Conservation (phyloP, 148 eudicot genomes). For the Rhododendron henanense region DNA sequence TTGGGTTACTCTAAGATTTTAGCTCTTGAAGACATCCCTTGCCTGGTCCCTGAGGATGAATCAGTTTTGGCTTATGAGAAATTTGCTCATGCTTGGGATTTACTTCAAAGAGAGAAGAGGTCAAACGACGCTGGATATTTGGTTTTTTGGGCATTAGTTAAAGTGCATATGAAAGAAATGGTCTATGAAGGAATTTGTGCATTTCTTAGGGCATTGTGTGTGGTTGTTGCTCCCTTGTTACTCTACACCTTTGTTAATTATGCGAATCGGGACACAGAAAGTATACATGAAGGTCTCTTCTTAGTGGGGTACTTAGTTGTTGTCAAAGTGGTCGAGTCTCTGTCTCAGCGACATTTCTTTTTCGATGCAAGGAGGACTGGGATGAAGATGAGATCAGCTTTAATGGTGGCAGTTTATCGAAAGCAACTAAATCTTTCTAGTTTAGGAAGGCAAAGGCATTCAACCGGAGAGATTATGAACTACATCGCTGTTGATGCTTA, state of each 20-base stretch:
- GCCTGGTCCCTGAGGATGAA: constrained; percentile 51
- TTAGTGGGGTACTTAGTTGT: constrained; percentile 44
- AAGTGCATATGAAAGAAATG: constrained; percentile 45
- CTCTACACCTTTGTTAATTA: constrained; percentile 57
- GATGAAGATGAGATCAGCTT: constrained; percentile 62
- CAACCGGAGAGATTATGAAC: constrained; percentile 58
- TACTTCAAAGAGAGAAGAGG: constrained; percentile 17
- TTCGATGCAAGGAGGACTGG: constrained; percentile 50
- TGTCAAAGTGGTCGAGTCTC: constrained; percentile 45
- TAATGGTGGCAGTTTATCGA: constrained; percentile 59
- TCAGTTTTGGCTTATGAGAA: constrained; percentile 42
- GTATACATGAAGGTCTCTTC: constrained; percentile 22
- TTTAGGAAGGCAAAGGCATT: constrained; percentile 47
- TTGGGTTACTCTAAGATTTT: constrained; percentile 46
- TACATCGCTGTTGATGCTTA: constrained; percentile 67
- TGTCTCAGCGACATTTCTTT: constrained; percentile 57
- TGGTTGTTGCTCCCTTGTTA: constrained; percentile 42
- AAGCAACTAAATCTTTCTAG: constrained; percentile 57
- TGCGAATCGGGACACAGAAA: constrained; percentile 22
- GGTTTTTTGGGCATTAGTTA: constrained; percentile 26
- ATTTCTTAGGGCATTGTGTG: constrained; percentile 32
- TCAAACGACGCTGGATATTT: constrained; percentile 13
- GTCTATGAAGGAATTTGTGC: constrained; percentile 36
- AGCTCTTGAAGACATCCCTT: constrained; percentile 50
- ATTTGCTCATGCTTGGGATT: constrained; percentile 34